A percentile compares a stretch with the other conserved stretches of the same genome.
Conservation (phyloP, 1,139 yeast species). For the Saccharomycopsis crataegensis region DNA sequence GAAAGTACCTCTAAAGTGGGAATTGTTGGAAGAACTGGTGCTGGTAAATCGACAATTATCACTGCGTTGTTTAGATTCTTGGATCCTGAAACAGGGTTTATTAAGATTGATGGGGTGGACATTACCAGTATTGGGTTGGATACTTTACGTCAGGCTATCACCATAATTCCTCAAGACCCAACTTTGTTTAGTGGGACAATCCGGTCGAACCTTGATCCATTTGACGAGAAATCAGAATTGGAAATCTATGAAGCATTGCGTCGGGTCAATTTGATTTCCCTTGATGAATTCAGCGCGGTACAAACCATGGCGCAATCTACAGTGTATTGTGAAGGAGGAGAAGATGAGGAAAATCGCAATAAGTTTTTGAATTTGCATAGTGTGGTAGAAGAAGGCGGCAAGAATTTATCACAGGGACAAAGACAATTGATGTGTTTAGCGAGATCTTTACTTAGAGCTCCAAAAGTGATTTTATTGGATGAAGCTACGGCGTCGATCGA, state of each 20-base stretch:
- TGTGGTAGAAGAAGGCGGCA: conserved; percentile 79
- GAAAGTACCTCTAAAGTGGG: conserved; percentile 82
- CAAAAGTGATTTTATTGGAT: conserved; percentile 80
- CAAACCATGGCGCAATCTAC: conserved; percentile 22
- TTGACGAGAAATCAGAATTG: conserved; percentile 58
- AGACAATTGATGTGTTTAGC: conserved; percentile 92
- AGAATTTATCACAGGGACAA: conserved; percentile 91
- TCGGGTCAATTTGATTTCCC: conserved; percentile 68
- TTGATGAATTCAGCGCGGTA: conserved; percentile 25
- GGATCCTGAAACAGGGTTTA: conserved; percentile 82
- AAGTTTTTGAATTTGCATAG: conserved; percentile 67
- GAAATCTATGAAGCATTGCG: conserved; percentile 78
- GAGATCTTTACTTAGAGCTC: conserved; percentile 76
- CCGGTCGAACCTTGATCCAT: conserved; percentile 77
- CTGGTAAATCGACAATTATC: conserved; percentile 94
- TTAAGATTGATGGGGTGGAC: conserved; percentile 81
- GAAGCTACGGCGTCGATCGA: conserved; percentile 98
- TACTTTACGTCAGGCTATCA: conserved; percentile 72
- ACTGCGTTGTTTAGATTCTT: conserved; percentile 90
- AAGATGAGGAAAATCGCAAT: conserved; percentile 57
- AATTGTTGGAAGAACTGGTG: conserved; percentile 97
- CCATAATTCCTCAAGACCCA: conserved; percentile 94
- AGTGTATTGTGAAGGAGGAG: conserved; percentile 21
- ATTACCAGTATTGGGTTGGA: conserved; percentile 76
- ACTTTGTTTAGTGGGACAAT: conserved; percentile 82